Conservation (phyloP, 1,139 yeast genomes). For the Suhomyces anneliseae region DNA sequence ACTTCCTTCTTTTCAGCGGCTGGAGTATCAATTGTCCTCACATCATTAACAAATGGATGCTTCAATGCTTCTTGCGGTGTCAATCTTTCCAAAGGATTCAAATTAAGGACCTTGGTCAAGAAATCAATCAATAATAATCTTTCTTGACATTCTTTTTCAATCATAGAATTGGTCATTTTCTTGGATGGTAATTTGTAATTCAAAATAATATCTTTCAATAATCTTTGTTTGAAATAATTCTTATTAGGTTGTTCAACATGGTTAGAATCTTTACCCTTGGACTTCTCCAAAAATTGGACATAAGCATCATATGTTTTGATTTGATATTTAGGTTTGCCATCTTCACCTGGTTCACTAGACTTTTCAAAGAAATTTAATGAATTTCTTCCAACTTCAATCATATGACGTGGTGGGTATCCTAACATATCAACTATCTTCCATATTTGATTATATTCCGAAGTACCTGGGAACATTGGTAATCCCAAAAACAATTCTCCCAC, state of each 20-base stretch:
- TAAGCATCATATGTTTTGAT: slow-evolving; percentile 39
- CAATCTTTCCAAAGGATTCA: slow-evolving; percentile 93
- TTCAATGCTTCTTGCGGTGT: slow-evolving; percentile 93
- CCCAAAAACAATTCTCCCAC: slow-evolving; percentile 93
- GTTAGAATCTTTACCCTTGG: slow-evolving; percentile 34
- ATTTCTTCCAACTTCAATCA: slow-evolving; percentile 94
- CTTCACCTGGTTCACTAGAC: slow-evolving; percentile 22
- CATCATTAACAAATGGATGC: slow-evolving; percentile 78
- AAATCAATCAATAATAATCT: slow-evolving; percentile 76
- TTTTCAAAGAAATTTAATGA: slow-evolving; percentile 68
- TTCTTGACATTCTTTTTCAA: slow-evolving; percentile 72
- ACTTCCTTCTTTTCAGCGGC: neutral
- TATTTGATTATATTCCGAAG: slow-evolving; percentile 89
- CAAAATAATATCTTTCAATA: slow-evolving; percentile 70
- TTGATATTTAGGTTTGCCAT: slow-evolving; percentile 30
- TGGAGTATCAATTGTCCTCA: slow-evolving; percentile 11
- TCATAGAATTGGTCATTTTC: slow-evolving; percentile 63
- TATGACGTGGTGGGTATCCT: slow-evolving; percentile 91
- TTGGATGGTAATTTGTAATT: slow-evolving; percentile 73
- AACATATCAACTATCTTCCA: slow-evolving; percentile 79
- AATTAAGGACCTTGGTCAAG: slow-evolving; percentile 69
- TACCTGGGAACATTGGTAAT: slow-evolving; percentile 91
- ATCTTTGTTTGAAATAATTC: slow-evolving; percentile 76
- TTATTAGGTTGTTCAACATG: slow-evolving; percentile 76
- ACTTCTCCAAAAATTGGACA: slow-evolving; percentile 34